Percentiles rank a stretch among this genome's conserved stretches.
phyloP scores from a whole-genome alignment of 2,329 filamentous ascomycete species.

The Paracoccidioides brasiliensis region DNA sequence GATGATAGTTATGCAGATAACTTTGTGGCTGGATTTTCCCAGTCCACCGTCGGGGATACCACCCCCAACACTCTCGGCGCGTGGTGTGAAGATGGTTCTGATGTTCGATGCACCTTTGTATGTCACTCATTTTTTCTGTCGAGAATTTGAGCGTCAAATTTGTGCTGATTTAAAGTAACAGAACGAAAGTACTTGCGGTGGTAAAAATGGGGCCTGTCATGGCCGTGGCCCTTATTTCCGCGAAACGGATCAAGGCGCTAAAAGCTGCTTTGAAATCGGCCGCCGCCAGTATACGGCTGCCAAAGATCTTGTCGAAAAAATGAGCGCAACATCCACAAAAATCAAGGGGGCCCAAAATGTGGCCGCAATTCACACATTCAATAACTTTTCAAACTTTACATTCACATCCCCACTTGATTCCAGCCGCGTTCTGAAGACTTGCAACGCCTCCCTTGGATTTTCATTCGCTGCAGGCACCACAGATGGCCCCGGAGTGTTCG shows the following conservation, averaged over 20 bases:
- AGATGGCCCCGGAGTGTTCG: slow-evolving; percentile 80
- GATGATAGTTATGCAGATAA: slow-evolving; percentile 44
- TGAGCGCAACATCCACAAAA: slow-evolving; percentile 28
- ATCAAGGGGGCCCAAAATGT: slow-evolving; percentile 51
- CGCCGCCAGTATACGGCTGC: slow-evolving; percentile 34
- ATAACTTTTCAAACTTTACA: slow-evolving; percentile 62
- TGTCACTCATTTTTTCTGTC: background rate
- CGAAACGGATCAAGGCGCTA: slow-evolving; percentile 33
- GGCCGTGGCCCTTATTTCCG: slow-evolving; percentile 35
- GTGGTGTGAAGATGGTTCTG: slow-evolving; percentile 76
- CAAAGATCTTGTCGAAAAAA: slow-evolving; percentile 42
- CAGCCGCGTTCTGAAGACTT: slow-evolving; percentile 48
- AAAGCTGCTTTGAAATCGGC: slow-evolving; percentile 39
- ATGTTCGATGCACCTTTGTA: slow-evolving; percentile 32
- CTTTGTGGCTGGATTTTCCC: slow-evolving; percentile 86
- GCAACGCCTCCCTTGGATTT: slow-evolving; percentile 77
- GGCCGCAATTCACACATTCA: slow-evolving; percentile 72
- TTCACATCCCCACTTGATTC: slow-evolving; percentile 60
- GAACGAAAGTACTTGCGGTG: slow-evolving; percentile 67
- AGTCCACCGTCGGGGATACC: slow-evolving; percentile 83
- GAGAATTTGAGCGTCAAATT: background rate
- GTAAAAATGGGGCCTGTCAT: slow-evolving; percentile 31
- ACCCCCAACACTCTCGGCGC: slow-evolving; percentile 78
- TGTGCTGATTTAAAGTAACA: slow-evolving; percentile 14
- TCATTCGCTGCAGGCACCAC: slow-evolving; percentile 88